Evolutionary conservation across 805 yeast genomes (phyloP), one percentile per base, ranked within the genome.

Genomic region (Schwanniomyces vanrijiae): DNA sequence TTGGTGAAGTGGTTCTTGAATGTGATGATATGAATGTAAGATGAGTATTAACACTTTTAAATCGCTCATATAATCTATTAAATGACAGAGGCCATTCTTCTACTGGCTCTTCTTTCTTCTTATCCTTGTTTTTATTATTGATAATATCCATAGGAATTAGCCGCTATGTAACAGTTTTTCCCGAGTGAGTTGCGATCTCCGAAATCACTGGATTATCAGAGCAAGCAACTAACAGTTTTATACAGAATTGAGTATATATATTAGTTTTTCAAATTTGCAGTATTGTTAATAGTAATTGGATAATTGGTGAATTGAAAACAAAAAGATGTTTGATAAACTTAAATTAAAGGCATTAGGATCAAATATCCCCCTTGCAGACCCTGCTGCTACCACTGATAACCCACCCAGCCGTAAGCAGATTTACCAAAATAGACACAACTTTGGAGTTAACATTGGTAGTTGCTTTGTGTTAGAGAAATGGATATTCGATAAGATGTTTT

Each of bases 371-470:
- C 37, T 47, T 10, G 64, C 71, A 1, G 64, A 50, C 14, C 65
- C 68, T 2, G 68, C 67, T 4, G 65, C 54, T 3, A 50, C 58
- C 18, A 54, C 58, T 2, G 65, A 61, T 9, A 52, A 57, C 25
- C 50, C 58, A 3, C 81, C 78, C 4, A 57, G 75, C 7, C 61
- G 59, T 43, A 68, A 64, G 35, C 73, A 82, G 20, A 76, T 87
- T n/a, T 82, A 75, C 56, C 84, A 78, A 55, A 66, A 76, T 18
- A 69, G 94, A 44, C 69, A 69, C 55, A 88, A 88, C 59, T 83
- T 80, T 59, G 98, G 97, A 5, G 96, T 88, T 26, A 91, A 90
- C 64, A 69, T 91, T 35, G 98, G 98, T 0, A 78, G 90, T 0
- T 65, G 86, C 47, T 91, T 90, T 62, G 84, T 90, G 1, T 73